These are phyloP conservation scores for Geoglossum glabrum DNA, from an alignment of 495 filamentous ascomycete species.

Conservation along the genomic window DNA sequence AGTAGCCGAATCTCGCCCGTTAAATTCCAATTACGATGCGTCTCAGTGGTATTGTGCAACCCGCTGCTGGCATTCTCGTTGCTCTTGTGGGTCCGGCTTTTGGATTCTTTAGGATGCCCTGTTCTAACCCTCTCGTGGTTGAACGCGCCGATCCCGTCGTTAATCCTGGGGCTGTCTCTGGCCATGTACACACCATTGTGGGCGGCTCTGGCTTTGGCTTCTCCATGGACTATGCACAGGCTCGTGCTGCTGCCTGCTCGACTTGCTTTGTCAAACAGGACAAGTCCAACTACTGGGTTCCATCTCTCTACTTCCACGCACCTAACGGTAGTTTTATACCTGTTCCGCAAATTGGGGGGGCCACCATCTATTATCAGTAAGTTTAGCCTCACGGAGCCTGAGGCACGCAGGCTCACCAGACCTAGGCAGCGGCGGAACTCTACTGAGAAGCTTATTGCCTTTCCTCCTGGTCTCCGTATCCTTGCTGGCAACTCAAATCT, in stretches of 20 bases:
- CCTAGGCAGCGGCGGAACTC: constrained; percentile 28
- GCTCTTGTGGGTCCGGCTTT: constrained; percentile 12
- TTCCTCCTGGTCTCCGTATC: constrained; percentile 59
- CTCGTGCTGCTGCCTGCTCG: constrained; percentile 42
- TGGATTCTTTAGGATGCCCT: constrained; percentile 19
- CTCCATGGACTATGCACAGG: constrained; percentile 34
- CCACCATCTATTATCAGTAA: constrained; percentile 54
- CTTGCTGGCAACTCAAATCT: constrained; percentile 39
- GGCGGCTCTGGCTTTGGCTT: constrained; percentile 57
- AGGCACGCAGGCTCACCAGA: constrained; percentile 19
- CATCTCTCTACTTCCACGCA: constrained; percentile 43
- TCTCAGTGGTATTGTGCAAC: neutral
- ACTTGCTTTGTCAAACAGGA: constrained; percentile 45
- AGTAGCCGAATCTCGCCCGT: neutral
- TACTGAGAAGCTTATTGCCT: constrained; percentile 36
- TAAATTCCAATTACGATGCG: constrained; percentile 6
- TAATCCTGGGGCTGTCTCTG: constrained; percentile 30
- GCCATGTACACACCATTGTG: constrained; percentile 55
- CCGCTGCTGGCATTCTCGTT: neutral
- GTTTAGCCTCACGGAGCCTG: constrained; percentile 5
- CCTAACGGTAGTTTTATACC: constrained; percentile 43
- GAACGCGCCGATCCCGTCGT: constrained; percentile 57
- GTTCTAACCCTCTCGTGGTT: constrained; percentile 24
- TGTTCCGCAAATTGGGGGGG: constrained; percentile 45
- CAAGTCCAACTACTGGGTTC: constrained; percentile 62